A percentile compares a stretch with the other conserved stretches of the same genome.
Conservation (phyloP, 345 rosid species). For the Aethionema arabicum region DNA sequence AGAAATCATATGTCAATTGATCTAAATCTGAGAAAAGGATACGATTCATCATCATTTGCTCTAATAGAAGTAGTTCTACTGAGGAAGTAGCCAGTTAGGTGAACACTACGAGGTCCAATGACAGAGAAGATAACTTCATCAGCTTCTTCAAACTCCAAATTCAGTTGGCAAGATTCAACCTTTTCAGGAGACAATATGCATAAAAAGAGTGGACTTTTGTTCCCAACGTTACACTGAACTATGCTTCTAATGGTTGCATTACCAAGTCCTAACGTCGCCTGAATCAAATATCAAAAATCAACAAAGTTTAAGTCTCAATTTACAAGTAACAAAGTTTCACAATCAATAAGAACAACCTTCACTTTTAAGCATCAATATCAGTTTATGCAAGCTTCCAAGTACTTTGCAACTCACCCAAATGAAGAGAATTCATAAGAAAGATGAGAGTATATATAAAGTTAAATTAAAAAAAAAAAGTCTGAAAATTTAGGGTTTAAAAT, state of each 20-base stretch:
- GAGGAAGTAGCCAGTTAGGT: slow-evolving; percentile 66
- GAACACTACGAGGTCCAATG: slow-evolving; percentile 64
- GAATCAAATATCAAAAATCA: not conserved
- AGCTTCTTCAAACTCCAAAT: slow-evolving; percentile 72
- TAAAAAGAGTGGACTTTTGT: slow-evolving; percentile 53
- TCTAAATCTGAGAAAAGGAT: slow-evolving; percentile 41
- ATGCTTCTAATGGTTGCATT: slow-evolving; percentile 37
- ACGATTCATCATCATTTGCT: slow-evolving; percentile 49
- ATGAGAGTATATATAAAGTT: not conserved
- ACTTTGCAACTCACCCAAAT: not conserved
- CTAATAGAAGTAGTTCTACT: slow-evolving; percentile 17
- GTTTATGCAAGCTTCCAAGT: not conserved
- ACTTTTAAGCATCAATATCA: not conserved
- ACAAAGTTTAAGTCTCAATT: not conserved
- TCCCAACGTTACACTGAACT: slow-evolving; percentile 78
- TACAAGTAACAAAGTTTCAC: not conserved
- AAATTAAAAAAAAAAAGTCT: not conserved
- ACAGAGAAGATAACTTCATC: slow-evolving; percentile 74
- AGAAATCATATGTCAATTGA: not conserved
- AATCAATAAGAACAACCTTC: not conserved
- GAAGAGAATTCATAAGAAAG: not conserved
- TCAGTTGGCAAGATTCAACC: slow-evolving; percentile 54
- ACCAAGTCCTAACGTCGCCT: slow-evolving; percentile 77
- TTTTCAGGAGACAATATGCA: slow-evolving; percentile 58
- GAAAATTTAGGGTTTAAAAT: no score